phyloP scores from a whole-genome alignment of 2,329 filamentous ascomycete genomes.

The Calonectria leucothoes region DNA sequence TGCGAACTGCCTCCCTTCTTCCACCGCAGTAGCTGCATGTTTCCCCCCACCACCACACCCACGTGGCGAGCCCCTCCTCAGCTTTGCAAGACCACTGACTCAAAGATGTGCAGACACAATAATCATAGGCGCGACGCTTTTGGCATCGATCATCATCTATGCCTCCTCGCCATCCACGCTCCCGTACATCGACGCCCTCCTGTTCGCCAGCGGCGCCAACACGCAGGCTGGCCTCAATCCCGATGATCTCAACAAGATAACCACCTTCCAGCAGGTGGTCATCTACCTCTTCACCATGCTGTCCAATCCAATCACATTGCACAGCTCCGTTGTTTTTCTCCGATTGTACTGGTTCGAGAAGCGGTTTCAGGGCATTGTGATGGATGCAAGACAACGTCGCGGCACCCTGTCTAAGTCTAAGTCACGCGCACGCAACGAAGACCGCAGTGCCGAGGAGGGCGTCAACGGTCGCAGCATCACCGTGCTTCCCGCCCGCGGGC shows the following conservation, averaged over 20 bases:
- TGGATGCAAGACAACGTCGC: constrained; percentile 76
- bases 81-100: constrained; percentile 33
- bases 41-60: constrained; percentile 28
- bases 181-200: constrained; percentile 86
- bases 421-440: constrained; percentile 59
- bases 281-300: constrained; percentile 79
- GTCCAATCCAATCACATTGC: constrained; percentile 85
- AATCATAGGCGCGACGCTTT: constrained; percentile 78
- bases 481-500: constrained; percentile 70
- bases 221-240: constrained; percentile 97
- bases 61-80: constrained; percentile 30
- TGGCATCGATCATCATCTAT: constrained; percentile 84
- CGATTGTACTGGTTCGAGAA: constrained; percentile 99
- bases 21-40: not conserved
- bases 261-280: constrained; percentile 79
- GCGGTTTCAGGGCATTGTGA: constrained; percentile 86
- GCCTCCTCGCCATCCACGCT: constrained; percentile 68
- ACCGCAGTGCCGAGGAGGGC: constrained; percentile 67
- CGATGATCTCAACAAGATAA: constrained; percentile 73
- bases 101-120: constrained; percentile 72
- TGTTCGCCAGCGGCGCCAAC: constrained; percentile 86
- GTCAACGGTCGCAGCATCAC: constrained; percentile 75
- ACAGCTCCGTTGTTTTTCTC: constrained; percentile 89
- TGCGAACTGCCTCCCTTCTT: constrained; percentile 7
- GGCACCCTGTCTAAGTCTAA: constrained; percentile 72